A percentile compares a stretch with the other conserved stretches of the same genome.
Conservation (phyloP, 1,139 yeast genomes). For the Saccharomycopsis hybrid region DNA sequence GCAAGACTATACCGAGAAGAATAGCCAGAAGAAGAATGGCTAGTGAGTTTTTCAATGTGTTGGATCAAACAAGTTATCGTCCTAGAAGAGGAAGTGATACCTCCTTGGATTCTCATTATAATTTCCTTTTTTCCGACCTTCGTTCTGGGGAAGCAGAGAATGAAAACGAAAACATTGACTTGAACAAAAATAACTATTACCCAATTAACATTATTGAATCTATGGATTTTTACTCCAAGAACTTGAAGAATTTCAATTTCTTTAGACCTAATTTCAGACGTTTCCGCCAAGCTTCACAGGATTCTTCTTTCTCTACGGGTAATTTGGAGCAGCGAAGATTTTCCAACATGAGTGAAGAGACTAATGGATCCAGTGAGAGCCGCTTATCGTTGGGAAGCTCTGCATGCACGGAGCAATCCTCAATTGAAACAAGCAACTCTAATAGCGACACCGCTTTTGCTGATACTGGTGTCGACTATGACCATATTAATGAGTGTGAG, state of each 20-base stretch:
- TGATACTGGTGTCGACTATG: neutral
- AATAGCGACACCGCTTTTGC: neutral
- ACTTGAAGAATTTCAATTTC: conserved; percentile 5
- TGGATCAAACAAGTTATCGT: neutral
- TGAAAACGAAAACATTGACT: neutral
- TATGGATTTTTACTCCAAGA: conserved; percentile 8
- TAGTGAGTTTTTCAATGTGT: neutral
- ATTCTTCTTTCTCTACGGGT: neutral
- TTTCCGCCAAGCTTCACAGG: conserved; percentile 3
- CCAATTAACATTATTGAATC: conserved; percentile 5
- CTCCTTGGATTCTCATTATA: neutral
- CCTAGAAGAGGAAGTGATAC: neutral
- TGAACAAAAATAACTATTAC: conserved; percentile 4
- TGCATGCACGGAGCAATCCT: neutral
- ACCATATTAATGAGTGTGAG: conserved; percentile 11
- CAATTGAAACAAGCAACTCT: neutral
- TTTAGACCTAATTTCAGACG: conserved; percentile 7
- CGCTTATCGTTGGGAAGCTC: neutral
- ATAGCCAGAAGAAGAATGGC: neutral
- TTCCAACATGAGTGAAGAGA: neutral
- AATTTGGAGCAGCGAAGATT: neutral
- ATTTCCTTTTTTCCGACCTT: neutral
- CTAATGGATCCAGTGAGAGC: neutral
- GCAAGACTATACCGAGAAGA: conserved; percentile 7
- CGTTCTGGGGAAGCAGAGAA: neutral